Evolutionary conservation across 2,329 filamentous ascomycete genomes (phyloP).

Genomic region (Fusarium mangiferae): DNA sequence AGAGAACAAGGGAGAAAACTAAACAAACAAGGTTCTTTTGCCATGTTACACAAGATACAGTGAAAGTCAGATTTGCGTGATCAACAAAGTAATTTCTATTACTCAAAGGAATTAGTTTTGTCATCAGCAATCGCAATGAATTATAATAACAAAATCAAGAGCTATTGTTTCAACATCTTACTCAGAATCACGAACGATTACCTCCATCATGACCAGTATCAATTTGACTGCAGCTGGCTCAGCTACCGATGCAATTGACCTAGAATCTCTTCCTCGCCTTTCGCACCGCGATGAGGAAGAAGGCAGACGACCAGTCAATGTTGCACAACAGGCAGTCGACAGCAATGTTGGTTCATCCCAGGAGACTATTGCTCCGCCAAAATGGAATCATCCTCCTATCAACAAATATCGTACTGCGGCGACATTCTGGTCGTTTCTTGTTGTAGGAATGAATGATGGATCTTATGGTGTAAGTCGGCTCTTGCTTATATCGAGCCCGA

Average conservation of each 20-base stretch:
- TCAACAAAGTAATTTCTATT: background rate
- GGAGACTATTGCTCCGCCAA: background rate
- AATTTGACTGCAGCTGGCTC: background rate
- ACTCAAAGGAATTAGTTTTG: background rate
- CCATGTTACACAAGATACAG: background rate
- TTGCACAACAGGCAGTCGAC: background rate
- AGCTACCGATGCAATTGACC: background rate
- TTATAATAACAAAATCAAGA: background rate
- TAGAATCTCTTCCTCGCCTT: background rate
- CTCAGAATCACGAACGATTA: background rate
- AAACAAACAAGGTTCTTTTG: background rate
- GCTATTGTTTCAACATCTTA: background rate
- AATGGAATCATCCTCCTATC: background rate
- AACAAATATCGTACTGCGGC: background rate
- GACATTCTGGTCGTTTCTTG: background rate
- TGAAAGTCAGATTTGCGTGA: background rate
- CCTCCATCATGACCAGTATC: background rate
- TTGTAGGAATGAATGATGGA: background rate
- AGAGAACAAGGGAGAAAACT: background rate
- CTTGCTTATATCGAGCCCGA: rapidly evolving
- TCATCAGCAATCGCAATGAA: background rate
- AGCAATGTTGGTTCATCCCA: background rate
- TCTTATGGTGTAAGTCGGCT: background rate
- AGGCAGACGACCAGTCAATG: background rate
- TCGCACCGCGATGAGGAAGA: background rate